These are phyloP conservation scores for Colletotrichum viniferum DNA, from an alignment of 2,329 filamentous ascomycete genomes.

Conservation along the genomic window DNA sequence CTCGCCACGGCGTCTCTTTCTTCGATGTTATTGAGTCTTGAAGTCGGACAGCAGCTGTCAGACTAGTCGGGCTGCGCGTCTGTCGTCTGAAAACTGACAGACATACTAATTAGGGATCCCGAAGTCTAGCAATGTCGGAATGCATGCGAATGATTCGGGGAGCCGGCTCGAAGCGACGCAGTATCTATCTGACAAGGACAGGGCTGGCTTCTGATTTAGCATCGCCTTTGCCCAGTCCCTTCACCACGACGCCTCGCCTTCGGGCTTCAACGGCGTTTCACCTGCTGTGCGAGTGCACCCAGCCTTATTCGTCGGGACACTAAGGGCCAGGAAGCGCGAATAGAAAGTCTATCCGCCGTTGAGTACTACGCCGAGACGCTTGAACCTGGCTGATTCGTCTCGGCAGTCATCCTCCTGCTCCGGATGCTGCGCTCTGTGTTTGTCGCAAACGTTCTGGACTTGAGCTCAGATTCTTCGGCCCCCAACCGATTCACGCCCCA, in stretches of 20 bases:
- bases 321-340: background rate
- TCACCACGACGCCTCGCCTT: background rate
- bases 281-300: background rate
- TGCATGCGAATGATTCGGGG: background rate
- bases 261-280: constrained; percentile 10
- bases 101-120: background rate
- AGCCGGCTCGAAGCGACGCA: background rate
- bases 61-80: background rate
- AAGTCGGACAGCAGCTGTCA: background rate
- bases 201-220: background rate
- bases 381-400: background rate
- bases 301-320: background rate
- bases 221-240: background rate
- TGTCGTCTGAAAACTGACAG: background rate
- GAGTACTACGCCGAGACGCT: background rate
- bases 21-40: background rate
- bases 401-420: background rate
- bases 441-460: background rate
- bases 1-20: background rate
- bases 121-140: background rate
- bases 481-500: background rate
- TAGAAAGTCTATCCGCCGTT: constrained; percentile 9
- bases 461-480: background rate
- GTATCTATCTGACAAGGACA: background rate
- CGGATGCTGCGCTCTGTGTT: constrained; percentile 5